Conservation (phyloP, 1,284 basidiomycete species). For the Rhodotorula sp. region DNA sequence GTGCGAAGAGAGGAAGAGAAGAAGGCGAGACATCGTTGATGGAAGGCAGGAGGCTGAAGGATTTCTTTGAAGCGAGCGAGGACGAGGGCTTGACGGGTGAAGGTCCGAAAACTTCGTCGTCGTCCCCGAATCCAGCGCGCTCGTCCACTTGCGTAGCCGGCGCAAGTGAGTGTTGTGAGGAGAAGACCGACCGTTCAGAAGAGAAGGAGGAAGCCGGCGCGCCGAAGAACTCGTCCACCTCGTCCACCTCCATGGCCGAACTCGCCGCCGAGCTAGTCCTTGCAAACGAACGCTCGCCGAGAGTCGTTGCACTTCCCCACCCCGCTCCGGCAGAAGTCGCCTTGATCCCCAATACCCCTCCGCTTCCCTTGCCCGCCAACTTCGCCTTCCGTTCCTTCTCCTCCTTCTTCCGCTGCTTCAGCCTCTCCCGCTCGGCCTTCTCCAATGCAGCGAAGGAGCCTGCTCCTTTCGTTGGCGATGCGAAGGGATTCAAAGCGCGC, state of each 20-base stretch:
- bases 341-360: constrained; percentile 1
- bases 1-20: constrained; percentile 1
- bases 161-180: not conserved
- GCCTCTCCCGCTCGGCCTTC: not conserved
- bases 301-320: constrained; percentile 4
- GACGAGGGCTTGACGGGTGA: constrained; percentile 32
- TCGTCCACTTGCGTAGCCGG: not conserved
- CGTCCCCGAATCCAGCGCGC: not conserved
- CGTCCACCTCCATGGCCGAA: constrained; percentile 18
- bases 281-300: not conserved
- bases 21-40: not conserved
- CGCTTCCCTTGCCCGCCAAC: not conserved
- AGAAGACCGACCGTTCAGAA: not conserved
- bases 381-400: not conserved
- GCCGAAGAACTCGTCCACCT: constrained; percentile 21
- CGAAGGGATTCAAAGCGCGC: constrained; percentile 21
- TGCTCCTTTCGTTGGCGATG: constrained; percentile 13
- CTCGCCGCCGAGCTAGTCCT: not conserved
- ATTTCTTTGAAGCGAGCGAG: not conserved
- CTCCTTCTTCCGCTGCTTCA: not conserved
- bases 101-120: constrained; percentile 30
- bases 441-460: constrained; percentile 14
- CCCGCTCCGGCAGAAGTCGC: constrained; percentile 1
- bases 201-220: not conserved
- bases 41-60: constrained; percentile 1